Evolutionary conservation across 495 filamentous ascomycete species (phyloP), one percentile per base, ranked within the genome.

Genomic region (Hypomontagnella monticulosa): DNA sequence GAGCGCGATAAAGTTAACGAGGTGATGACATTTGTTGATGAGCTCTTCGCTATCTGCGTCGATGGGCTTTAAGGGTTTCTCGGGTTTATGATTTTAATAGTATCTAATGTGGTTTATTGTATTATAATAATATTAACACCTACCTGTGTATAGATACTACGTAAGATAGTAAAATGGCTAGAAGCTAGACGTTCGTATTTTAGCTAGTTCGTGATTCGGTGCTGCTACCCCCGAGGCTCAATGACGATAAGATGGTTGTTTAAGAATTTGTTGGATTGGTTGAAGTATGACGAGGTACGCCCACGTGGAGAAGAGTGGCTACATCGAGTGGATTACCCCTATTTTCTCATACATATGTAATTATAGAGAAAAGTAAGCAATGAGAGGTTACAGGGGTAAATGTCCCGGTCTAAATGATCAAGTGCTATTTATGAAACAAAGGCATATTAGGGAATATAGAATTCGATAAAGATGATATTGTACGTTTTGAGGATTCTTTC

Each of bases 1-100:
- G 68, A 71, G 33, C 55, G 60, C 19, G 61, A 59, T 38, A 66
- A 61, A n/a, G 56, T 38, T 16, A 64, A 60, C n/a, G 72, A 78
- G 9, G 52, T 66, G 9, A 70, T 58, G 44, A 79, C 75, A 37
- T 78, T 80, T 53, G 78, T 78, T 14, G 78, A 80, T 20, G 76
- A 78, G 40, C 54, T 80, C 20, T 75, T 79, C 50, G 61, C 67
- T 4, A 53, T 56, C 16, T 76, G 76, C 52, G 59, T 80, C 23
- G 68, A 72, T 61, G 47, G 50, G 27, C 65, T 63, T 32, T 68
- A 30, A 60, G 1, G 4, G 11, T 38, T 34, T 60, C 47, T n/a
- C 30, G 4, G 2, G 15, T 27, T 4, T 51, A 18, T 51, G 4
- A 9, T 20, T 12, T 52, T 16, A 43, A 16, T 14, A 14, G 40